Evolutionary conservation across 108 stramenopile genomes (phyloP).

Genomic region (Poteriospumella lacustris): DNA sequence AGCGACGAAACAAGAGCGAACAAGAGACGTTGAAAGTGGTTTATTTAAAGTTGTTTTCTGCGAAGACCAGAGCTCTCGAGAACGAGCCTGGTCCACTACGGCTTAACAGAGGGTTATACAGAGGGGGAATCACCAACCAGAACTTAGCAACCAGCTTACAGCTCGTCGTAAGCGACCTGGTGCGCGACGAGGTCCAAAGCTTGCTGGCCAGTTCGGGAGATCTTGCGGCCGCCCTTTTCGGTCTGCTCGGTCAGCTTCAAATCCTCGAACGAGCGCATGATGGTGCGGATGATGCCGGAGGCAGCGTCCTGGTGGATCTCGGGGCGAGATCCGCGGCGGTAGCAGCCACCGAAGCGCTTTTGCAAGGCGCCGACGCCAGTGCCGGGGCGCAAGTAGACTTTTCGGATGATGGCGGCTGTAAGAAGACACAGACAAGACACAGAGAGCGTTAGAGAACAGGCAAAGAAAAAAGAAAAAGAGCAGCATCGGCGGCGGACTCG

Average conservation of each 20-base stretch:
- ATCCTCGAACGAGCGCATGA: constrained; percentile 83
- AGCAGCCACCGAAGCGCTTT: constrained; percentile 90
- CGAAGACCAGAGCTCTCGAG: too few relatives aligned
- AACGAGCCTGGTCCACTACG: too few relatives aligned
- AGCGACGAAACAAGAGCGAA: too few relatives aligned
- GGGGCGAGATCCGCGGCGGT: constrained; percentile 76
- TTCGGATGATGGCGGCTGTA: constrained; percentile 88
- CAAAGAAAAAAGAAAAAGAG: constrained; percentile 37
- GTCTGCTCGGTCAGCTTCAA: constrained; percentile 83
- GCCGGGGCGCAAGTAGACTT: constrained; percentile 93
- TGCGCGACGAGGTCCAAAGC: constrained; percentile 98
- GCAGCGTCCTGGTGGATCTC: constrained; percentile 88
- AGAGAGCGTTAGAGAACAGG: too few relatives aligned
- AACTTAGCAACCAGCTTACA: too few relatives aligned
- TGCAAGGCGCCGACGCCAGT: constrained; percentile 88
- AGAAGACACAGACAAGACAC: background rate
- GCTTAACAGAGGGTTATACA: too few relatives aligned
- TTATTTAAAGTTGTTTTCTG: too few relatives aligned
- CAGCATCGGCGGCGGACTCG: background rate
- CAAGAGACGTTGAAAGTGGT: too few relatives aligned
- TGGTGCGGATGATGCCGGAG: constrained; percentile 85
- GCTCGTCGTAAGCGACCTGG: constrained; percentile 64
- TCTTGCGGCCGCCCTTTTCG: constrained; percentile 68
- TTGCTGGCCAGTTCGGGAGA: constrained; percentile 92
- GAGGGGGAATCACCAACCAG: too few relatives aligned